Conservation (phyloP, 169 alveolate species). For the Hepatocystis sp. region DNA sequence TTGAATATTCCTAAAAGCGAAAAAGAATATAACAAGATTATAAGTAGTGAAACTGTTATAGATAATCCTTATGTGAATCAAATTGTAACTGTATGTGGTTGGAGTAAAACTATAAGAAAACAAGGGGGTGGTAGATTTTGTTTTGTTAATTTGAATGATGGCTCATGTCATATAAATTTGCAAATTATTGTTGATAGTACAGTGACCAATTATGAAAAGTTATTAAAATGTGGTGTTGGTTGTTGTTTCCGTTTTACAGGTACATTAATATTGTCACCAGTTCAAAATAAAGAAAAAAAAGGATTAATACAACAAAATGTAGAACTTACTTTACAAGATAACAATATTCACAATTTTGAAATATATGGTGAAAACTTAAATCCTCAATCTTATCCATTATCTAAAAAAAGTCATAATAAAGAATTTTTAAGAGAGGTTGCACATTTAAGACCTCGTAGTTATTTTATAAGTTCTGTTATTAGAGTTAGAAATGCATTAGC, state of each 20-base stretch:
- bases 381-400: constrained; percentile 95
- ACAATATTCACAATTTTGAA: constrained; percentile 76
- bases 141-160: constrained; percentile 97
- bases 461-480: constrained; percentile 95
- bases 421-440: constrained; percentile 97
- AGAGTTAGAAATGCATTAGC: constrained; percentile 96
- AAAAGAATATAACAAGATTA: constrained; percentile 20
- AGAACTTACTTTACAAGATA: constrained; percentile 78
- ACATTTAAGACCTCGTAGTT: constrained; percentile 98
- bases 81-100: constrained; percentile 93
- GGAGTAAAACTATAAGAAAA: constrained; percentile 96
- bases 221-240: constrained; percentile 86
- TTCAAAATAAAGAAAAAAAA: constrained; percentile 87
- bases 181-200: constrained; percentile 94
- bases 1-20: constrained; percentile 53
- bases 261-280: constrained; percentile 93
- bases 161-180: constrained; percentile 92
- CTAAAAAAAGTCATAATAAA: constrained; percentile 93
- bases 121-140: constrained; percentile 94
- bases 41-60: constrained; percentile 6
- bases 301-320: constrained; percentile 76
- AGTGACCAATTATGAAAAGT: constrained; percentile 87
- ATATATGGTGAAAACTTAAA: constrained; percentile 90
- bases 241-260: constrained; percentile 92
- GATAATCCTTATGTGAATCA: constrained; percentile 78